Base-by-base conservation (phyloP, 306 rosid genomes). In the Sphenostylis stenocarpa region DNA sequence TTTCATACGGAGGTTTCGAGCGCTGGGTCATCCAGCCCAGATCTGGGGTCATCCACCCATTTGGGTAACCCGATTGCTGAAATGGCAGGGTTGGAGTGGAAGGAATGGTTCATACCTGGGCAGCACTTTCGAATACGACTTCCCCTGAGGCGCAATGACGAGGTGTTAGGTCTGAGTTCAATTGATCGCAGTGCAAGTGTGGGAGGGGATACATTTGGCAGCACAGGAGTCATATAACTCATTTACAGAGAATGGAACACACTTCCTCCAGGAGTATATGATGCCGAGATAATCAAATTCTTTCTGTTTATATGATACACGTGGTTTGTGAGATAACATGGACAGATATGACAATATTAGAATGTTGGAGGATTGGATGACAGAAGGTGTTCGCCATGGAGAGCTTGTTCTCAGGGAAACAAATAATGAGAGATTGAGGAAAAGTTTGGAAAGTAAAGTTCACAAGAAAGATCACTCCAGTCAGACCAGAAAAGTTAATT, bases 211-310 rank as follows among this genome's bases (percentile, higher is more conserved):
- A n/a, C n/a, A n/a, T n/a, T n/a, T n/a, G n/a, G n/a, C n/a, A n/a
- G n/a, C n/a, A n/a, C n/a, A n/a, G n/a, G n/a, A n/a, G 63, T 62
- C 86, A 91, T 96, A 82, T 85, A 86, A 86, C 84, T 89, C 91
- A 66, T 80, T 84, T 67, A 41, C 52, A 13, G 91, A 91, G 63
- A 91, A 84, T 73, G 98, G 96, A 81, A 94, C 98, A 13, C 81
- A 77, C 83, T 94, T 91, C 89, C 97, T 94, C 65, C 90, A 85
- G 4, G 94, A 86, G 81, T 91, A 87, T 81, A 90, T 88, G 96
- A 86, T 94, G 80, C 95, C 96, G 12, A 87, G 89, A 80, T 64
- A 80, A 34, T 88, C 93, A 15, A 77, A 84, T 9, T 89, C 95
- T 14, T 70, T 94, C 45, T 87, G 95, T 87, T 81, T 94, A 65